Conservation (phyloP, 768 basidiomycete species). For the Omphalotus guepiniiformis region DNA sequence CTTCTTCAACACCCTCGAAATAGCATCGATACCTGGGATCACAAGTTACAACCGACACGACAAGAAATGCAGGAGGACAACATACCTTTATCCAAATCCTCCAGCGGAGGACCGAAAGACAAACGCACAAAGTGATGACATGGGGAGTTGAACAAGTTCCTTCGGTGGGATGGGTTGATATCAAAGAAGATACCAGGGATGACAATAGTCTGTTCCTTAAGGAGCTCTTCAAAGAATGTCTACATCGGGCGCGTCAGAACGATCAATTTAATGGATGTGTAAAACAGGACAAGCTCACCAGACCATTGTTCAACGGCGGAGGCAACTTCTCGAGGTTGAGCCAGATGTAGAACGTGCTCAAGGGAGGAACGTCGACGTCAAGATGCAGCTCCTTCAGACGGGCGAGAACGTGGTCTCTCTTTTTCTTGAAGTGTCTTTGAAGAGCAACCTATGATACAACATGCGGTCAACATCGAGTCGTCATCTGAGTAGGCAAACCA, state of each 20-base stretch:
- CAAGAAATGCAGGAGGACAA: slow-evolving; percentile 9
- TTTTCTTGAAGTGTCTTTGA: slow-evolving; percentile 86
- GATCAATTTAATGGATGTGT: background rate
- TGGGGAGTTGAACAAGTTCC: slow-evolving; percentile 86
- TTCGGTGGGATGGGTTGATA: slow-evolving; percentile 75
- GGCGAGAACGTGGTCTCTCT: slow-evolving; percentile 84
- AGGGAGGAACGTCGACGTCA: slow-evolving; percentile 71
- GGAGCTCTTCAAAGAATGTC: slow-evolving; percentile 92
- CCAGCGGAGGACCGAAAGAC: slow-evolving; percentile 80
- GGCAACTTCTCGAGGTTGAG: slow-evolving; percentile 79
- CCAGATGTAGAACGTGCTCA: slow-evolving; percentile 93
- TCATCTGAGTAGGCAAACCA: background rate
- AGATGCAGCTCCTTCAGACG: slow-evolving; percentile 78
- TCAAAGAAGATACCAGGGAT: slow-evolving; percentile 92
- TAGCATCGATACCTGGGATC: slow-evolving; percentile 72
- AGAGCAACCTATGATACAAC: slow-evolving; percentile 54
- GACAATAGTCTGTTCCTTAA: slow-evolving; percentile 88
- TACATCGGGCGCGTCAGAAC: slow-evolving; percentile 19
- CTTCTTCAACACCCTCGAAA: slow-evolving; percentile 70
- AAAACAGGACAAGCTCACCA: slow-evolving; percentile 39
- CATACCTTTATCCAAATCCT: slow-evolving; percentile 71
- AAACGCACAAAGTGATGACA: slow-evolving; percentile 89
- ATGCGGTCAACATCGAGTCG: background rate
- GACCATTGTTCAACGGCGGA: slow-evolving; percentile 80
- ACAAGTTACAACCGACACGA: slow-evolving; percentile 8